Evolutionary conservation across 2,329 filamentous ascomycete genomes (phyloP), one percentile per base, ranked within the genome.

Genomic region (Aspergillus candidus): DNA sequence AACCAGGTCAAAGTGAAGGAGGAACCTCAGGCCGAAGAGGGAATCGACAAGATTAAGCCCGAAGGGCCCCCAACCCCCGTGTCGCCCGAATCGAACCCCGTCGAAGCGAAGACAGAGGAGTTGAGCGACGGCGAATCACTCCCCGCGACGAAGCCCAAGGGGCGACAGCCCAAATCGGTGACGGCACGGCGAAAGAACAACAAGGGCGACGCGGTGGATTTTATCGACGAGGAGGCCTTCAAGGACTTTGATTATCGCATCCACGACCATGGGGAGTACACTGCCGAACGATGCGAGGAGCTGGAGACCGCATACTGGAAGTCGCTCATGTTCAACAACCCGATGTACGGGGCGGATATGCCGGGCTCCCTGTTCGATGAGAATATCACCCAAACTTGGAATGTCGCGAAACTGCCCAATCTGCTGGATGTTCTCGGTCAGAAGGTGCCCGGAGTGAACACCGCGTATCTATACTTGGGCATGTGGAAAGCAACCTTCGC

Each of bases 401-500:
- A 98, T 57, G 80, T 98, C 35, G 93, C 94, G 57, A 94, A 94
- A 62, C 76, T 98, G 27, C 88, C 88, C 11, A 98, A 97, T 56
- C 71, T 98, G 44, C 77, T 98, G 32, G 93, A 98, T 66, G 88
- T 96, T 4, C 75, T 98, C 2, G 93, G 93, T 6, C 91, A 89
- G 44, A 95, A 96, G 57, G 88, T 98, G 7, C 94, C 93, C 3
- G 93, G 93, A 54, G 94, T 98, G 61, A 98, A 98, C 61, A 98
- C 91, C 2, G 91, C 93, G 2, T 98, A 98, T 61, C 79, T 98
- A 2, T 98, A 98, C 62, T 76, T 98, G 47, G 93, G 93, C 35
- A 98, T 98, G 93, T 98, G 93, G 93, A 97, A 97, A 68, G 91
- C 93, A 11, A 97, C 93, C 0, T 98, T 98, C 65, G 93, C 93